Base-by-base conservation (phyloP, 495 filamentous ascomycete genomes). In the Cetradonia linearis region DNA sequence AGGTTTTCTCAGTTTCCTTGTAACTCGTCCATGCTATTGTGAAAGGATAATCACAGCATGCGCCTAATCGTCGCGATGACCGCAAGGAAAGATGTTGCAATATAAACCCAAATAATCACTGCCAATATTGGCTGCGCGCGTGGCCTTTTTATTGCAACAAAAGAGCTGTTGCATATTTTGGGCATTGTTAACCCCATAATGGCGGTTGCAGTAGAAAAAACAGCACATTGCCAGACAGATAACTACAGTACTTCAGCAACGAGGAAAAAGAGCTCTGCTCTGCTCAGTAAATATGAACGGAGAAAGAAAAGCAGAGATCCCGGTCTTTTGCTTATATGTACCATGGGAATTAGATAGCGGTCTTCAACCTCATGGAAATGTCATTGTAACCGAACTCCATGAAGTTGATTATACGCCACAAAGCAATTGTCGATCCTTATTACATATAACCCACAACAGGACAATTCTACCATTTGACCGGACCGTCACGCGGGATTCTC, bases 101-200 rank as follows among this genome's bases (percentile, higher is more conserved):
- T n/a, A n/a, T n/a, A n/a, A n/a, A n/a, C n/a, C n/a, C n/a, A n/a
- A n/a, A n/a, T n/a, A n/a, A n/a, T n/a, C n/a, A n/a, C n/a, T n/a
- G n/a, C n/a, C n/a, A n/a, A n/a, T n/a, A n/a, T n/a, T n/a, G n/a
- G n/a, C n/a, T n/a, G n/a, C n/a, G n/a, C n/a, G n/a, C n/a, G n/a
- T n/a, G n/a, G n/a, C n/a, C n/a, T n/a, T n/a, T n/a, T n/a, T n/a
- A 82, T 73, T 31, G 82, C 81, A 64, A 85, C 75, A 64, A 86
- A 81, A 68, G 84, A 82, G 62, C 77, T 74, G 71, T 84, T 84
- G 72, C 81, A 81, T 37, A 75, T 76, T 58, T 80, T 82, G 9
- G 78, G 78, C 23, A 79, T 63, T 54, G 27, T 34, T 30, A 54
- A 14, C 1, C 50, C 31, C 50, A 34, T 54, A 18, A 20, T 53